A percentile compares a stretch with the other conserved stretches of the same genome.
phyloP scores from a whole-genome alignment of 106 monocot species.

The Dendrobium nobile region DNA sequence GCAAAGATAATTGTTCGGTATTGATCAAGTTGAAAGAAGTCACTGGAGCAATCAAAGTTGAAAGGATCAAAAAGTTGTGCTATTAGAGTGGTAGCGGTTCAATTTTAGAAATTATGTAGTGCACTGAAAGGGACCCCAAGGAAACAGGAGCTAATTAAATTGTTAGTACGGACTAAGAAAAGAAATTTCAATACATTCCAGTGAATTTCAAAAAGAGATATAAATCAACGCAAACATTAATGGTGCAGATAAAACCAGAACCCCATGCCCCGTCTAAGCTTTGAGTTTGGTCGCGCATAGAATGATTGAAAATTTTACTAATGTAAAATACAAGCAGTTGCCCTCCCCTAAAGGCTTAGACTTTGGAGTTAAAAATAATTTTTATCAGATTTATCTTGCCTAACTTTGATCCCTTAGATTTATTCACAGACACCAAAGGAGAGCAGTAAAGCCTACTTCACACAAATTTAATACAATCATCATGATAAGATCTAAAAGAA shows the following conservation, averaged over 20 bases:
- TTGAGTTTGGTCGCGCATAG: too few relatives aligned
- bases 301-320: too few relatives aligned
- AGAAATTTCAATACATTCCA: background rate
- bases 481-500: background rate
- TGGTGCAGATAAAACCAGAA: background rate
- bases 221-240: background rate
- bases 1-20: background rate
- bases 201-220: background rate
- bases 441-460: background rate
- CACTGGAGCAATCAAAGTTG: background rate
- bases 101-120: background rate
- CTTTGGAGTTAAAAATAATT: too few relatives aligned
- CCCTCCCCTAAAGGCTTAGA: too few relatives aligned
- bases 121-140: background rate
- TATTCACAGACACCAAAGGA: background rate
- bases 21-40: background rate
- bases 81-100: background rate
- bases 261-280: too few relatives aligned
- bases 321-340: too few relatives aligned
- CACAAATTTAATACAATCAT: background rate
- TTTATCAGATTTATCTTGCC: too few relatives aligned
- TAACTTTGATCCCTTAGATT: too few relatives aligned
- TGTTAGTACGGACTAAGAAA: background rate
- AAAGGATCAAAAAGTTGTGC: background rate
- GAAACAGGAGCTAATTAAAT: conserved; percentile 3